Percentiles rank a stretch among this genome's conserved stretches.
phyloP scores from a whole-genome alignment of 2,329 filamentous ascomycete species.

The Madurella mycetomatis region DNA sequence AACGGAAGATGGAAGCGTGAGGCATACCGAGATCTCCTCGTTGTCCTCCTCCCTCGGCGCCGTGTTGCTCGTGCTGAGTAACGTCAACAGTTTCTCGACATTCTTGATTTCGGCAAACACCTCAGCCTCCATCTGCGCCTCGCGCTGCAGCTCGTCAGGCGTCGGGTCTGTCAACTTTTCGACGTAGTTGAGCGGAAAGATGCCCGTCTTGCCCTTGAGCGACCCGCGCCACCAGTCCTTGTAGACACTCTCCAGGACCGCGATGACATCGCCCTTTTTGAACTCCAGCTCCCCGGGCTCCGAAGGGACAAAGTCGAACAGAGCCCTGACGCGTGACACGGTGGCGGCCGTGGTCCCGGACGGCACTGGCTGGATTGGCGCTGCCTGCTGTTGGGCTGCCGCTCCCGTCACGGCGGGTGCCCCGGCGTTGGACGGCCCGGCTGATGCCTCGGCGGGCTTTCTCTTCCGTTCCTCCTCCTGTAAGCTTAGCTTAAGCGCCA shows the following conservation, averaged over 20 bases:
- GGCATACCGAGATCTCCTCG: conserved; percentile 82
- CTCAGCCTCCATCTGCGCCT: conserved; percentile 88
- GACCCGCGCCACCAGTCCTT: conserved; percentile 99
- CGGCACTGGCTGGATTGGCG: conserved; percentile 55
- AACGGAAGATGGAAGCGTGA: background rate
- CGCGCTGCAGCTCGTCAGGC: conserved; percentile 85
- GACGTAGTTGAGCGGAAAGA: conserved; percentile 97
- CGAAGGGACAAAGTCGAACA: conserved; percentile 92
- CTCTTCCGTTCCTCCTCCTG: conserved; percentile 74
- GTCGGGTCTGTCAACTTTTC: conserved; percentile 96
- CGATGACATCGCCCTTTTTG: conserved; percentile 94
- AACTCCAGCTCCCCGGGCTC: conserved; percentile 95
- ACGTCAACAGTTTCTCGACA: conserved; percentile 68
- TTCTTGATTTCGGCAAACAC: conserved; percentile 63
- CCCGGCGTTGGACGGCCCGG: conserved; percentile 36
- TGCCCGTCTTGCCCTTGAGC: conserved; percentile 88
- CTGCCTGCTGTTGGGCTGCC: conserved; percentile 33
- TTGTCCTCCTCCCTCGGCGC: conserved; percentile 84
- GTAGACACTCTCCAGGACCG: conserved; percentile 94
- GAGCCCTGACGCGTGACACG: conserved; percentile 85
- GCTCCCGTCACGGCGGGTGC: conserved; percentile 33
- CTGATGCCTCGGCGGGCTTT: conserved; percentile 36
- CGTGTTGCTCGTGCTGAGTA: conserved; percentile 82
- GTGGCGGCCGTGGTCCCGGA: conserved; percentile 93
- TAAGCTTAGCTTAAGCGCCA: conserved; percentile 87